Evolutionary conservation across 2,329 filamentous ascomycete species (phyloP).

Genomic region (Fusarium buharicum): DNA sequence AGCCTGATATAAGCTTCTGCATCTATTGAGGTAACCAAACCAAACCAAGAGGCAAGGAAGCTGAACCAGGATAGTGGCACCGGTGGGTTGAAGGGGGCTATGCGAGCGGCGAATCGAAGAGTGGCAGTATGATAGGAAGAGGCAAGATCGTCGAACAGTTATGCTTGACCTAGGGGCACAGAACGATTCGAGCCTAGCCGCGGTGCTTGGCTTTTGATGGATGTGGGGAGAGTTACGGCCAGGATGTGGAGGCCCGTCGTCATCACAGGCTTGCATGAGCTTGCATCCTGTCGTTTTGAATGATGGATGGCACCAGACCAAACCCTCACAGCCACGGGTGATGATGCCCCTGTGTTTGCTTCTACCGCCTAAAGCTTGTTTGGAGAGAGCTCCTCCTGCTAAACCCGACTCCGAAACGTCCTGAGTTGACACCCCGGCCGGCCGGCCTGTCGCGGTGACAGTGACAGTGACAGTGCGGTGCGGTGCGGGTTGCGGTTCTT

Average conservation of each 20-base stretch:
- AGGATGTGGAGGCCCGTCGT: constrained; percentile 39
- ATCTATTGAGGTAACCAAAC: constrained; percentile 14
- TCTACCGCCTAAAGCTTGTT: constrained; percentile 47
- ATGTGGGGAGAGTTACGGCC: constrained; percentile 38
- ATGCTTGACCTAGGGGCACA: constrained; percentile 42
- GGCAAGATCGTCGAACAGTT: constrained; percentile 41
- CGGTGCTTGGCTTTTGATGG: constrained; percentile 41
- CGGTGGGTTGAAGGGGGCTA: constrained; percentile 39
- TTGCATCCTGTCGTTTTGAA: constrained; percentile 31
- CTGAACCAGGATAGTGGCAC: constrained; percentile 35
- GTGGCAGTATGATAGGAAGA: constrained; percentile 41
- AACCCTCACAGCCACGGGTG: constrained; percentile 20
- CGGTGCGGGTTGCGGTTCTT: constrained; percentile 19
- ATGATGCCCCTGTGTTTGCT: constrained; percentile 40
- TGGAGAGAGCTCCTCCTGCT: constrained; percentile 40
- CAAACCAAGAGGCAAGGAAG: constrained; percentile 18
- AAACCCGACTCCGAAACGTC: constrained; percentile 39
- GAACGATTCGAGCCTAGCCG: constrained; percentile 42
- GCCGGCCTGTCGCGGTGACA: constrained; percentile 40
- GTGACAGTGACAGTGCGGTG: constrained; percentile 30
- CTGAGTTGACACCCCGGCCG: constrained; percentile 37
- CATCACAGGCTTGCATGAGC: constrained; percentile 44
- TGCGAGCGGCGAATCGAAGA: constrained; percentile 40
- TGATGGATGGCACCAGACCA: constrained; percentile 21
- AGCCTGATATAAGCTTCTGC: neutral